phyloP scores from a whole-genome alignment of 2,329 filamentous ascomycete species.

The Aureobasidium sp. region DNA sequence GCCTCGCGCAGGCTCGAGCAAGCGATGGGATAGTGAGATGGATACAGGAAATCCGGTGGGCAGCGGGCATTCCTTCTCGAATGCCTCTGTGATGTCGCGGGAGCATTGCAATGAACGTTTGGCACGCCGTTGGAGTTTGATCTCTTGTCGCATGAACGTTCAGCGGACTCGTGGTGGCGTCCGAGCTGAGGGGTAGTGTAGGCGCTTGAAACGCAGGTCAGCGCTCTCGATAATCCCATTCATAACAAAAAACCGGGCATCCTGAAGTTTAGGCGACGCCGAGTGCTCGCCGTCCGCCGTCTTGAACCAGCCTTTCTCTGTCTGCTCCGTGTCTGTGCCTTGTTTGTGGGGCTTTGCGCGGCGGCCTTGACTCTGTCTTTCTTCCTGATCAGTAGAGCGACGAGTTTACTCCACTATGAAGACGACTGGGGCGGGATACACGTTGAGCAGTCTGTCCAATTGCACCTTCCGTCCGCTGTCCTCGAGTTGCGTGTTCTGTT shows the following conservation, averaged over 20 bases:
- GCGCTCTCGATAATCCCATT: too few species aligned
- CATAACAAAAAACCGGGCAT: slow-evolving; percentile 9
- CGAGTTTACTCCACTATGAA: slow-evolving; percentile 26
- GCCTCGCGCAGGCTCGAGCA: background rate
- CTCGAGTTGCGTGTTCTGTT: background rate
- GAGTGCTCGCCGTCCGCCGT: slow-evolving; percentile 6
- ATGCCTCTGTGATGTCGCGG: background rate
- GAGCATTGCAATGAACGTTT: background rate
- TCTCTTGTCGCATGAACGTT: background rate
- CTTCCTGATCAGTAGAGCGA: background rate
- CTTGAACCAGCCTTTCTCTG: background rate
- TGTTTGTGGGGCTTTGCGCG: slow-evolving; percentile 12
- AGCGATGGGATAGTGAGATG: background rate
- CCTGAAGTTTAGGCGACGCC: background rate
- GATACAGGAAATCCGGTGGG: background rate
- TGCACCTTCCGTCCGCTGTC: background rate
- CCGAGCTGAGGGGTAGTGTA: slow-evolving; percentile 7
- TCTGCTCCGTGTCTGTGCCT: background rate
- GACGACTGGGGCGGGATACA: slow-evolving; percentile 14
- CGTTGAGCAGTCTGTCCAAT: slow-evolving; percentile 3
- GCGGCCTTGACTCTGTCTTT: background rate
- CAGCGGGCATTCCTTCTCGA: slow-evolving; percentile 9
- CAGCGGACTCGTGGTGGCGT: background rate
- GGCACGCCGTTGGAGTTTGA: background rate
- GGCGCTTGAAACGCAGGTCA: slow-evolving; percentile 8